Evolutionary conservation across 495 filamentous ascomycete genomes (phyloP).

Genomic region (Jackrogersella minutella): DNA sequence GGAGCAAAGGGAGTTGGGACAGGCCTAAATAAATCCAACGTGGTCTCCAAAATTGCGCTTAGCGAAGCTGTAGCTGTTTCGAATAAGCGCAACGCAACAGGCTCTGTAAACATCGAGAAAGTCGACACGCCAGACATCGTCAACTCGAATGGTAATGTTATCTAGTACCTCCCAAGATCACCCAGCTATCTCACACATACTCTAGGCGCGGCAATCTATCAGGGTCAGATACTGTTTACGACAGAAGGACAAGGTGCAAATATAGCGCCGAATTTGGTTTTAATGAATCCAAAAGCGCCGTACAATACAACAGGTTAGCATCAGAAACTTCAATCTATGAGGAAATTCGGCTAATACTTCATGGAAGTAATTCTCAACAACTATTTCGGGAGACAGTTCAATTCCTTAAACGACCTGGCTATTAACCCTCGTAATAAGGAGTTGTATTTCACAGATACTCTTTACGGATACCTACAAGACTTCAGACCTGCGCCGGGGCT

Average conservation of each 20-base stretch:
- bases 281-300: slow-evolving; percentile 57
- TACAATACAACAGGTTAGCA: slow-evolving; percentile 59
- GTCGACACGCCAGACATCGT: slow-evolving; percentile 51
- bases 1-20: slow-evolving; percentile 56
- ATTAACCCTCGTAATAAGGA: slow-evolving; percentile 60
- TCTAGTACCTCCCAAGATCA: not conserved
- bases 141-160: slow-evolving; percentile 58
- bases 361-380: slow-evolving; percentile 54
- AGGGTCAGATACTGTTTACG: slow-evolving; percentile 53
- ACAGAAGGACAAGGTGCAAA: slow-evolving; percentile 59
- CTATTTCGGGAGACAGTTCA: slow-evolving; percentile 67
- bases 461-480: slow-evolving; percentile 66
- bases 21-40: slow-evolving; percentile 59
- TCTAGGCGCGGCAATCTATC: slow-evolving; percentile 59
- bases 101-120: slow-evolving; percentile 50
- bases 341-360: not conserved
- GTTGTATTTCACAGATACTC: slow-evolving; percentile 71
- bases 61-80: slow-evolving; percentile 50
- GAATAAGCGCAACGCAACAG: slow-evolving; percentile 50
- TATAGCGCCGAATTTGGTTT: slow-evolving; percentile 50
- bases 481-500: slow-evolving; percentile 62
- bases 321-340: not conserved
- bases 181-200: not conserved
- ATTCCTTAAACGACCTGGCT: slow-evolving; percentile 66
- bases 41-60: slow-evolving; percentile 60